Conservation (phyloP, 75 land plant species). For the Pinus taeda region DNA sequence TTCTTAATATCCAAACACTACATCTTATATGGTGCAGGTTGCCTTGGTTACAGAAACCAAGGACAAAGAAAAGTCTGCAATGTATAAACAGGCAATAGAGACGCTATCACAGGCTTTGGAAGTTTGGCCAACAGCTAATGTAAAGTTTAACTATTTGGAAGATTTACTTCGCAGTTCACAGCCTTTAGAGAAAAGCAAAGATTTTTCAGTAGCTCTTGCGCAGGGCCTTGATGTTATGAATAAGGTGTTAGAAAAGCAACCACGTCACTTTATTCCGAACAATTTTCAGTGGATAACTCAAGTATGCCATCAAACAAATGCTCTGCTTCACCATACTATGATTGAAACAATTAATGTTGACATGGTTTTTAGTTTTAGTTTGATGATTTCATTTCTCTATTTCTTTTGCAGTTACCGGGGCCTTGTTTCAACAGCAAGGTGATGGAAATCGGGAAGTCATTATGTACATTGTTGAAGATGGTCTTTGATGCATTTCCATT, state of each 20-base stretch:
- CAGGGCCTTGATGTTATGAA: constrained; percentile 99
- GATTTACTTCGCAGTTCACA: constrained; percentile 70
- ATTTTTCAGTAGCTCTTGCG: constrained; percentile 87
- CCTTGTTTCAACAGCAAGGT: constrained; percentile 92
- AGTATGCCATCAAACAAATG: constrained; percentile 32
- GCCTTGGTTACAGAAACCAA: constrained; percentile 95
- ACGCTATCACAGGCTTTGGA: constrained; percentile 92
- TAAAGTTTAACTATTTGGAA: constrained; percentile 93
- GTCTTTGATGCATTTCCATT: constrained; percentile 92
- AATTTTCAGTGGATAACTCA: constrained; percentile 95
- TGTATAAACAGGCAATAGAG: constrained; percentile 97
- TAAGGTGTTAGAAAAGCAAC: constrained; percentile 97
- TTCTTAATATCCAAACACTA: background rate
- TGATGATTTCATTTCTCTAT: background rate
- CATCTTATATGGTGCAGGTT: constrained; percentile 48
- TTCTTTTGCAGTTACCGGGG: constrained; percentile 75
- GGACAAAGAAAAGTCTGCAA: constrained; percentile 80
- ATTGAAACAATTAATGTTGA: background rate
- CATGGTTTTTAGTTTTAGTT: background rate
- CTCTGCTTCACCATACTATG: background rate
- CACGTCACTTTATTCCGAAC: constrained; percentile 90
- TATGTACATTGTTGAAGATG: constrained; percentile 91
- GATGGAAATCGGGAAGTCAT: constrained; percentile 87
- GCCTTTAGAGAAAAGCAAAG: constrained; percentile 76
- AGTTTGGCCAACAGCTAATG: constrained; percentile 99